Base-by-base conservation (phyloP, 371 early-diverging fungal species). In the Mortierella sp. region DNA sequence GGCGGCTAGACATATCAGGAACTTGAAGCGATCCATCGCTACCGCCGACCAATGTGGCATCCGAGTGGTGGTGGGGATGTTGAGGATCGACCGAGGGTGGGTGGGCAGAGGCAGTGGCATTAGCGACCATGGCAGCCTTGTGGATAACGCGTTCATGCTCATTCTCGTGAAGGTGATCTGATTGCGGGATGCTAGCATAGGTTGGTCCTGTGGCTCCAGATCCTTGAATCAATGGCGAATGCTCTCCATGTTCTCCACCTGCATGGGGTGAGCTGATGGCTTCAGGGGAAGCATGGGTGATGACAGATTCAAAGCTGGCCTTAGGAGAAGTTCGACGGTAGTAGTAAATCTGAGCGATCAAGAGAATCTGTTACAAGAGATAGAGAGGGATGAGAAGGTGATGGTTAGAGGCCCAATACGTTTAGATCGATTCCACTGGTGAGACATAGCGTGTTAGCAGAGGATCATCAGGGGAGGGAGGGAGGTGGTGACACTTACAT, bases 271-370 rank as follows among this genome's bases (percentile, higher is more conserved):
- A 9, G 51, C 21, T 62, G 9, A 69, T 45, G 46, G 47, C 47
- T 23, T 72, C 73, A 15, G 70, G 63, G 45, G 28, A 72, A 28
- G 72, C 61, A 48, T 79, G 79, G 25, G 72, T 79, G 50, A 79
- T 65, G 43, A 72, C 83, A 6, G 81, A 66, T 45, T 80, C 69
- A 51, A 70, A 66, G 55, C 76, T 66, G 43, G 60, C 67, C 65
- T 65, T 71, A 56, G 72, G 65, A n/a, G 43, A 56, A 1, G 69
- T 79, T 60, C 60, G 71, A 48, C 88, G 83, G 65, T 89, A 89
- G 58, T 87, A 84, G 57, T 85, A 74, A 15, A 87, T 84, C 64
- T 88, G 89, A 73, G 80, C 83, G 29, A 88, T 86, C 55, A 88
- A 64, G 0, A 81, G 84, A 60, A 87, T 57, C 79, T 79, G 55